Base-by-base conservation (phyloP, 352 stramenopile genomes). In the Aphanomyces cochlioides region DNA sequence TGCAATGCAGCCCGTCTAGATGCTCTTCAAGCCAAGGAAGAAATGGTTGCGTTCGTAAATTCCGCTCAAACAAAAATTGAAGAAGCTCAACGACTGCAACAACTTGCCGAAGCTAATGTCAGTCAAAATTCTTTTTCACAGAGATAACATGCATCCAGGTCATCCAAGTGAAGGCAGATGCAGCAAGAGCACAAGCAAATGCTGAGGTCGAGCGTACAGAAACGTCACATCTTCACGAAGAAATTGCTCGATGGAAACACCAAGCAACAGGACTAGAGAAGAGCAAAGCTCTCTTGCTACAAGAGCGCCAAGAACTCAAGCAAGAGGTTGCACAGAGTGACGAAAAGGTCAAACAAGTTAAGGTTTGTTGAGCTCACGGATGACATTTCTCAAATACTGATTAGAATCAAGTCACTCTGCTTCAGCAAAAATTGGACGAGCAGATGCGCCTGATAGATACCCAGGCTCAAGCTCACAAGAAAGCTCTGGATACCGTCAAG, bases 231-330 rank as follows among this genome's bases (percentile, higher is more conserved):
- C 64, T 93, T 3, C 74, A 87, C 58, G 59, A 47, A 15, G 81
- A 90, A 21, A 61, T 90, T n/a, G 78, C 79, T 38, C 72, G 79
- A 40, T 79, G 90, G 15, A 89, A 89, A 40, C 71, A 82, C 34
- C 77, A 90, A 57, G 67, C 88, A 0, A 74, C 81, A 39, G 75
- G 50, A 3, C 67, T 81, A 3, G 78, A 89, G 34, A 89, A 82
- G 65, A 78, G 65, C 47, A 79, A 82, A 34, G 69, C 58, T 6
- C 64, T 80, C 40, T 61, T 88, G 3, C 47, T 80, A 8, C 63
- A 75, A 3, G 83, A 90, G 28, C 74, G 80, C n/a, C 70, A 67
- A 7, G 74, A 80, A 19, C 47, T 80, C 28, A 77, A 79, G 36
- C 78, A 82, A 38, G 59, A 81, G 5, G 70, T 79, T 3, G 74